Evolutionary conservation across 192 early-diverging fungal species (phyloP).

Genomic region (Umbelopsis ramanniana): DNA sequence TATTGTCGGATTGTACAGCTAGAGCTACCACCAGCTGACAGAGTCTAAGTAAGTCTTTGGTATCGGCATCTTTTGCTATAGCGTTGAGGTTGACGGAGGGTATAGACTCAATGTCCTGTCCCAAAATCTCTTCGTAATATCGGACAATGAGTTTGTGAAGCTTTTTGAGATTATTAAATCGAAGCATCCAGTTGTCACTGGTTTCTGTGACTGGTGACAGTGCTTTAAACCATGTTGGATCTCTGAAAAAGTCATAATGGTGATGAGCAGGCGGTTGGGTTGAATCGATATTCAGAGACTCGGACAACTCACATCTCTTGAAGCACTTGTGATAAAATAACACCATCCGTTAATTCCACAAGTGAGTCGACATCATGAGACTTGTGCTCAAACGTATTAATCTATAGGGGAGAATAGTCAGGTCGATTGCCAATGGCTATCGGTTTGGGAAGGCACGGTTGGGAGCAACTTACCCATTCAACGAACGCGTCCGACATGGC

Average conservation of each 20-base stretch:
- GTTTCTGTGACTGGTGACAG: constrained; percentile 66
- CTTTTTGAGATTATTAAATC: constrained; percentile 92
- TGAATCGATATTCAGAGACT: background rate
- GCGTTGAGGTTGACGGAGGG: constrained; percentile 76
- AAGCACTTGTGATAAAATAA: constrained; percentile 81
- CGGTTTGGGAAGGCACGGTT: background rate
- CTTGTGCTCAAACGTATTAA: constrained; percentile 66
- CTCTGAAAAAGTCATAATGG: constrained; percentile 57
- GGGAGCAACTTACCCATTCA: constrained; percentile 39
- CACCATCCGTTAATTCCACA: constrained; percentile 80
- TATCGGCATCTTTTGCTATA: constrained; percentile 83
- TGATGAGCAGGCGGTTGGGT: background rate
- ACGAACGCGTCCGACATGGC: constrained; percentile 31
- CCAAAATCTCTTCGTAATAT: constrained; percentile 90
- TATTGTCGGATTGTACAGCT: constrained; percentile 86
- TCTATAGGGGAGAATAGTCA: constrained; percentile 36
- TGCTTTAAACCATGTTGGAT: constrained; percentile 88
- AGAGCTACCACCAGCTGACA: constrained; percentile 82
- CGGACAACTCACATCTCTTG: constrained; percentile 74
- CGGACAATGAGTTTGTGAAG: constrained; percentile 81
- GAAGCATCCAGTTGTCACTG: constrained; percentile 94
- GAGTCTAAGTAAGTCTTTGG: constrained; percentile 74
- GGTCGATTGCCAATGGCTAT: background rate
- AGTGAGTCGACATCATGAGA: constrained; percentile 49
- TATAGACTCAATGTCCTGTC: constrained; percentile 62